phyloP scores from a whole-genome alignment of 805 yeast genomes.

The Candida corydali region DNA sequence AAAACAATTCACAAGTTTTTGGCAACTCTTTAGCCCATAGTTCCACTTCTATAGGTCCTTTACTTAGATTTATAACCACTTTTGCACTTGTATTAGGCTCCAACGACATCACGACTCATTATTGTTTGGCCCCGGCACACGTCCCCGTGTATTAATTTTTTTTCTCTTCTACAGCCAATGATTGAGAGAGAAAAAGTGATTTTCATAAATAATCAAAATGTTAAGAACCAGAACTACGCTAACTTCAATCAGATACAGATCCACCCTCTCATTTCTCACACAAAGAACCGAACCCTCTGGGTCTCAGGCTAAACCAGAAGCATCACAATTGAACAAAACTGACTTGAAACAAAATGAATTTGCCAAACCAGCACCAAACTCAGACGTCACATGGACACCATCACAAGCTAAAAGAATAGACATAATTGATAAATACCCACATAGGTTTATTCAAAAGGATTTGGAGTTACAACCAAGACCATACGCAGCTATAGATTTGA shows the following conservation, averaged over 20 bases:
- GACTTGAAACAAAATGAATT: slow-evolving; percentile 19
- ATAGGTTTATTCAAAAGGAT: slow-evolving; percentile 68
- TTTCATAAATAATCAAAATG: slow-evolving; percentile 1
- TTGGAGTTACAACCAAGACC: slow-evolving; percentile 70
- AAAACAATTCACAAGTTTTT: slow-evolving; percentile 39
- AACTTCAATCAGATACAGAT: neutral
- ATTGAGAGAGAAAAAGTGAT: slow-evolving; percentile 8
- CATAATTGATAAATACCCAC: slow-evolving; percentile 48
- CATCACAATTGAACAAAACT: slow-evolving; percentile 21
- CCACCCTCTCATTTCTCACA: neutral
- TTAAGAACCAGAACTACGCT: neutral
- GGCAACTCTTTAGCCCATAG: slow-evolving; percentile 72
- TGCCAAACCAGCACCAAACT: slow-evolving; percentile 72
- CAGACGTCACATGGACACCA: slow-evolving; percentile 65
- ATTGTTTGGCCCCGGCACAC: slow-evolving; percentile 1
- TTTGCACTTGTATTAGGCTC: slow-evolving; percentile 61
- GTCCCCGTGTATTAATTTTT: neutral
- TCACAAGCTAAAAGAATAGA: slow-evolving; percentile 61
- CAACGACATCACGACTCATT: neutral
- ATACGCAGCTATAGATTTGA: slow-evolving; percentile 79
- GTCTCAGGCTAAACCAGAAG: slow-evolving; percentile 8
- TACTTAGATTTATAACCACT: slow-evolving; percentile 51
- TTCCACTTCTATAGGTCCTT: slow-evolving; percentile 57
- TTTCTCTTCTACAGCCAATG: too few relatives aligned
- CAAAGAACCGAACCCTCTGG: slow-evolving; percentile 2